Evolutionary conservation across 2,329 filamentous ascomycete genomes (phyloP), one percentile per base, ranked within the genome.

Genomic region (Fusarium transvaalense): DNA sequence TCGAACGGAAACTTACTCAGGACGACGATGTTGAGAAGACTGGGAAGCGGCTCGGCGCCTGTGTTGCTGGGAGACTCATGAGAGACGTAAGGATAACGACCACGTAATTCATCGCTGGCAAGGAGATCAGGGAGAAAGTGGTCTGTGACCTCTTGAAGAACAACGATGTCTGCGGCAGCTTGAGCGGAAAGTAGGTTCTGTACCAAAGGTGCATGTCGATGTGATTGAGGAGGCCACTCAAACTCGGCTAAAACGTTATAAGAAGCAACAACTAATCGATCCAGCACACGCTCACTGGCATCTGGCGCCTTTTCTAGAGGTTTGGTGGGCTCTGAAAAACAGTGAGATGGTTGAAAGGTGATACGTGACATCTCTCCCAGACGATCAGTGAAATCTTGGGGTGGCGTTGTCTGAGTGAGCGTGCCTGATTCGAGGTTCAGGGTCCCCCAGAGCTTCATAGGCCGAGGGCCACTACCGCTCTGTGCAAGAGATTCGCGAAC

Each of bases 121-220:
- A 91, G 83, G 1, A 92, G 78, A 58, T 82, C 83, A 0, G 82
- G 81, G 0, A 92, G 81, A 62, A 91, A 90, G 39, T 86, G 82
- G 64, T 91, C 88, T 0, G 88, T 89, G 2, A 91, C 86, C 76
- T 91, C 89, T 73, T 91, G 84, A 7, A 92, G 80, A 5, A 86
- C 78, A 10, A 87, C 67, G 5, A 86, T 76, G 57, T 87, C 84
- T 10, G 85, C 79, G 1, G 72, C 60, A 5, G 83, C 83, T 10
- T 77, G 74, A 6, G 73, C 56, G 0, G 81, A 80, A 6, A 86
- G 71, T 4, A 87, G 75, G 56, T 81, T 85, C 9, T 75, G 70
- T 21, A 85, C 60, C 45, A 87, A 71, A 10, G 81, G 68, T 3
- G 81, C 74, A 58, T 86, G 82, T 31, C 85, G 78, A 19, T 69